Conservation (phyloP, 805 yeast species). For the Kluyveromyces siamensis region DNA sequence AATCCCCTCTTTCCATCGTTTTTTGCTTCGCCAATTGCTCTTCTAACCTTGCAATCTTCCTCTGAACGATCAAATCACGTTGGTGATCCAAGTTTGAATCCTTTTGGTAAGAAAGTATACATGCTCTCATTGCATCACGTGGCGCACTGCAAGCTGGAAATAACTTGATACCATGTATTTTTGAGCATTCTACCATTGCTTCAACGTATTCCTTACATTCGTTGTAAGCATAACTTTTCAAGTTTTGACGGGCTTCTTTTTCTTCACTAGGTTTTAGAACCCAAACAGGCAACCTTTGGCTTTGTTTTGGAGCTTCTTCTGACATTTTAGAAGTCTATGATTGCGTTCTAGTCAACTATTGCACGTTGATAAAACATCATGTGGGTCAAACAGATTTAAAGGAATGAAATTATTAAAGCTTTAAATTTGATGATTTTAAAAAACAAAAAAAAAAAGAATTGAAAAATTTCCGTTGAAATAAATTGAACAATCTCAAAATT, state of each 20-base stretch:
- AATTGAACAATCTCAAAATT: no score
- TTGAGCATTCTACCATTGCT: constrained; percentile 57
- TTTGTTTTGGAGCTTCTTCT: constrained; percentile 10
- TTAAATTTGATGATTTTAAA: neutral
- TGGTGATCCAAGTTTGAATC: constrained; percentile 56
- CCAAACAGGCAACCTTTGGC: constrained; percentile 55
- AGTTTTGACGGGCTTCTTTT: constrained; percentile 57
- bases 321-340: neutral
- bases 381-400: no score
- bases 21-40: constrained; percentile 8
- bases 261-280: constrained; percentile 70
- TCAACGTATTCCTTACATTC: constrained; percentile 62
- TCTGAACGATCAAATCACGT: constrained; percentile 52
- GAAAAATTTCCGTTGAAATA: neutral
- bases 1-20: neutral
- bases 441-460: no score
- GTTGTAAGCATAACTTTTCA: constrained; percentile 59
- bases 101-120: constrained; percentile 53
- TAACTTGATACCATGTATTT: constrained; percentile 51
- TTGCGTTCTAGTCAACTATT: neutral
- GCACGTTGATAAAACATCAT: neutral
- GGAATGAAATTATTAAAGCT: neutral
- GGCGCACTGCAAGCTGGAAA: constrained; percentile 57
- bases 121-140: constrained; percentile 49
- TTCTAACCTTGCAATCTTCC: constrained; percentile 39